Percentiles rank a stretch among this genome's conserved stretches.
These are phyloP conservation scores for Aspergillus udagawae DNA, from an alignment of 2,329 filamentous ascomycete genomes.

Conservation along the genomic window DNA sequence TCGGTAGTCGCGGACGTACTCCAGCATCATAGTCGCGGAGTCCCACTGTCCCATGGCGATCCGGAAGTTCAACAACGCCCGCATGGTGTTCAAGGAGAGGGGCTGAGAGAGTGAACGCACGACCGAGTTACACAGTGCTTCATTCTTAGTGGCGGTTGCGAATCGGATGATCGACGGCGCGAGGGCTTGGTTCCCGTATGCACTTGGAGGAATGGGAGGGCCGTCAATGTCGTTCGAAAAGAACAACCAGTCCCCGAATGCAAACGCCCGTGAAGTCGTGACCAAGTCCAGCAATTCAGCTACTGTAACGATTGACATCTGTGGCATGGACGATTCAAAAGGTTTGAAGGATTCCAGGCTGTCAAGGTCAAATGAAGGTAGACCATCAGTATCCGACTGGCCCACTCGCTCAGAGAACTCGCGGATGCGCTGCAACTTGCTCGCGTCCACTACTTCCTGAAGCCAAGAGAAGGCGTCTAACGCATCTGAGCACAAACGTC, in stretches of 20 bases:
- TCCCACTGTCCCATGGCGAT: slow-evolving; percentile 34
- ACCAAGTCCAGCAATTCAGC: slow-evolving; percentile 50
- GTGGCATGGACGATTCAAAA: slow-evolving; percentile 29
- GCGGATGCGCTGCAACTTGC: slow-evolving; percentile 32
- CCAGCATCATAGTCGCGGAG: slow-evolving; percentile 26
- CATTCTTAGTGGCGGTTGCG: slow-evolving; percentile 48
- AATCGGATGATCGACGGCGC: slow-evolving; percentile 53
- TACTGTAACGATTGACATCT: slow-evolving; percentile 45
- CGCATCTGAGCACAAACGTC: slow-evolving; percentile 24
- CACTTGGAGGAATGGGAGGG: slow-evolving; percentile 44
- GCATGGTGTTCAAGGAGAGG: slow-evolving; percentile 32
- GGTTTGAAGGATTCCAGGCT: slow-evolving; percentile 13
- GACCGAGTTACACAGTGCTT: slow-evolving; percentile 25
- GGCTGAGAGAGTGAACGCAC: slow-evolving; percentile 28
- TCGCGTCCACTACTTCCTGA: slow-evolving; percentile 32
- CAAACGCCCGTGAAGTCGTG: slow-evolving; percentile 43
- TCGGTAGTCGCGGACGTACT: slow-evolving; percentile 31
- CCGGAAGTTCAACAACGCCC: slow-evolving; percentile 32
- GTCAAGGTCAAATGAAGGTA: slow-evolving; percentile 16
- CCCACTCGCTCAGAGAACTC: slow-evolving; percentile 26
- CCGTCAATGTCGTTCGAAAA: slow-evolving; percentile 51
- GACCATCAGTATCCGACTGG: slow-evolving; percentile 7
- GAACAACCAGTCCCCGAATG: slow-evolving; percentile 53
- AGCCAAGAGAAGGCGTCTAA: slow-evolving; percentile 29
- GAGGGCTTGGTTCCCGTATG: slow-evolving; percentile 47